Evolutionary conservation across 2,329 filamentous ascomycete species (phyloP).

Genomic region (Fusarium humuli): DNA sequence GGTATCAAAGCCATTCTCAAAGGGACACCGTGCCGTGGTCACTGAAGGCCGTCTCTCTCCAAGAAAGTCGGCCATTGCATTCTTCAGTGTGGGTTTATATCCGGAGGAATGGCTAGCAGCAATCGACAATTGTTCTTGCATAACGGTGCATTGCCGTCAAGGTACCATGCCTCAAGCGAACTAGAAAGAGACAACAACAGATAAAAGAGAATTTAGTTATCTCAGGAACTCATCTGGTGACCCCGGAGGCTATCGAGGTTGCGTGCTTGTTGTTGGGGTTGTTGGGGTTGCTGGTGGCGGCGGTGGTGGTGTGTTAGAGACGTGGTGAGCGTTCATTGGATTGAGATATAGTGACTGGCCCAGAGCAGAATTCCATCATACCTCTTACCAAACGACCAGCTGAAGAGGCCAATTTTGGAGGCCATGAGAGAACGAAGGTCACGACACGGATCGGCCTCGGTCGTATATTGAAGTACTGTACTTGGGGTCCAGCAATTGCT

Average conservation of each 20-base stretch:
- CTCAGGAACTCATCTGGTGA: slow-evolving; percentile 35
- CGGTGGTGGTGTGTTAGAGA: slow-evolving; percentile 51
- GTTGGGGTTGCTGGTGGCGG: slow-evolving; percentile 42
- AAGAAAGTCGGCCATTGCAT: slow-evolving; percentile 42
- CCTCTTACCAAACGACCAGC: slow-evolving; percentile 19
- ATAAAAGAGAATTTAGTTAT: slow-evolving; percentile 15
- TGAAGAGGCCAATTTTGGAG: slow-evolving; percentile 16
- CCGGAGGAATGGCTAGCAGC: background rate
- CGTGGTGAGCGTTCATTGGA: slow-evolving; percentile 53
- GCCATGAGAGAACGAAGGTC: slow-evolving; percentile 19
- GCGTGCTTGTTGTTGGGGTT: slow-evolving; percentile 35
- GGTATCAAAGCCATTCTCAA: slow-evolving; percentile 5
- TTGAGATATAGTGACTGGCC: slow-evolving; percentile 41
- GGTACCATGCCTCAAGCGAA: slow-evolving; percentile 3
- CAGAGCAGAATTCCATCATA: slow-evolving; percentile 39
- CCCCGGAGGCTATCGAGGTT: slow-evolving; percentile 34
- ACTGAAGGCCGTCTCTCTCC: slow-evolving; percentile 7
- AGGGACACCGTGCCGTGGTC: slow-evolving; percentile 31
- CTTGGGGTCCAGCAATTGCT: slow-evolving; percentile 16
- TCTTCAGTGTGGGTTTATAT: slow-evolving; percentile 15
- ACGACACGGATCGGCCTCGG: slow-evolving; percentile 15
- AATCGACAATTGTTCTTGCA: slow-evolving; percentile 12
- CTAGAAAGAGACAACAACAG: slow-evolving; percentile 20
- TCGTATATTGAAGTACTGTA: slow-evolving; percentile 32
- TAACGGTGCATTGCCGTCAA: slow-evolving; percentile 6